A percentile compares a stretch with the other conserved stretches of the same genome.
These are phyloP conservation scores for Dissophora ornata DNA, from an alignment of 192 early-diverging fungal genomes.

Conservation along the genomic window DNA sequence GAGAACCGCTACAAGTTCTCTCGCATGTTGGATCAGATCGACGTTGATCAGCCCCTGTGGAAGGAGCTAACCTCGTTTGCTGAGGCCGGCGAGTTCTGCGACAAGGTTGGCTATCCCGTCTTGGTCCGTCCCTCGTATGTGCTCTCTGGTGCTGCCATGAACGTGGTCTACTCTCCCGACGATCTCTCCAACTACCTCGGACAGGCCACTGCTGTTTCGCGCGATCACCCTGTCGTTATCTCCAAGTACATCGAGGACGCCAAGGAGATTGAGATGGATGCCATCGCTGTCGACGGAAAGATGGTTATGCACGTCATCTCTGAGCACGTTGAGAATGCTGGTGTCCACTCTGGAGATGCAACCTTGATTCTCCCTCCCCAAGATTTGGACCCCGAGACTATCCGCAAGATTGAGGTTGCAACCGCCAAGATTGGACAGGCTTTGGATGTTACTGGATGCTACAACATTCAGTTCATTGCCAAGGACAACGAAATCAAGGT, in stretches of 20 bases:
- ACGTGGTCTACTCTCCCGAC: conserved; percentile 84
- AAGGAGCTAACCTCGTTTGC: conserved; percentile 91
- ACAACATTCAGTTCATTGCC: conserved; percentile 99
- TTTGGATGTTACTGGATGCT: conserved; percentile 96
- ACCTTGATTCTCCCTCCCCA: conserved; percentile 95
- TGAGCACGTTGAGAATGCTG: conserved; percentile 99
- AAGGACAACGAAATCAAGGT: conserved; percentile 99
- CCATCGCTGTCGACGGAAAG: conserved; percentile 95
- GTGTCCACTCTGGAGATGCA: conserved; percentile 99
- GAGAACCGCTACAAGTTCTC: conserved; percentile 99
- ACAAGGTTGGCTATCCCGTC: conserved; percentile 92
- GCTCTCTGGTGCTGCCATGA: conserved; percentile 99
- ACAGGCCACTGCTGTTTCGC: conserved; percentile 92
- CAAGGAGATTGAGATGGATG: conserved; percentile 99
- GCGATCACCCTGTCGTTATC: conserved; percentile 96
- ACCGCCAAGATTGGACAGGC: conserved; percentile 93
- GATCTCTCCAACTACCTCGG: conserved; percentile 89
- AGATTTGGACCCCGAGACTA: conserved; percentile 94
- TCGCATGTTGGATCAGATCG: conserved; percentile 94
- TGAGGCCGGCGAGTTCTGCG: conserved; percentile 89
- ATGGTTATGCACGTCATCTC: conserved; percentile 94
- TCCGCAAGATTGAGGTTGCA: conserved; percentile 91
- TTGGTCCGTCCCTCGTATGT: conserved; percentile 98
- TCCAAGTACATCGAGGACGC: conserved; percentile 99
- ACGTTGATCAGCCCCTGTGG: conserved; percentile 98